Base-by-base conservation (phyloP, 164 flowering plant genomes). In the Cinnamomum chago region DNA sequence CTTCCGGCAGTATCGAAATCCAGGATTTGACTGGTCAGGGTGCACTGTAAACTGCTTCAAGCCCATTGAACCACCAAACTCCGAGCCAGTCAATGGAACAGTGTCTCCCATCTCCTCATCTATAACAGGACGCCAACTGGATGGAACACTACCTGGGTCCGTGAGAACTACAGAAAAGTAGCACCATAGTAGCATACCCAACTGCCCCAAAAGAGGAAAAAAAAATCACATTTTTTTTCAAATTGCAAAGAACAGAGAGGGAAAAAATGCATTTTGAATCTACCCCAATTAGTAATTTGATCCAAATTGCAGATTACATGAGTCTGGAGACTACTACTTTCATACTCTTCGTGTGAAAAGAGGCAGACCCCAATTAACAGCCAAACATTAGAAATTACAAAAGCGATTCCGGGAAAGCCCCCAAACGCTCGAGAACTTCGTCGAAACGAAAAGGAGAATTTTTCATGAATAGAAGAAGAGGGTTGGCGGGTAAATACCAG, bases 151-250 rank as follows among this genome's bases (percentile, higher is more conserved):
- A 11, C 99, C 99, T 0, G 99, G 98, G 84, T 96, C 97, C 73
- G 97, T 96, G 35, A 94, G 81, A 50, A 96, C 97, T 77, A 91
- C 97, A 65, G 98, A 87, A 73, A 92, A 94, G 82, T 96, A 96
- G 81, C 97, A 88, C 99, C 99, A 96, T 33, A 96, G 77, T 20
- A 96, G 84, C 99, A 96, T 92, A 77, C 79, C 97, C 84, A 96
- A 77, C 99, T 96, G 88, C 85, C 86, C 86, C 86, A 15, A 71
- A 73, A 33, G 50, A 3, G 17, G 0, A 13, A 67, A 40, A 68
- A n/a, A 60, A 68, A n/a, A 60, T 66, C 18, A 17, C 17, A 62
- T 18, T 23, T 17, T 30, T 30, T 23, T 15, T 25, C 69, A 67
- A 67, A 28, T 33, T 17, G 22, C 28, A 33, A 5, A 40, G 47